Percentiles rank a stretch among this genome's conserved stretches.
phyloP scores from a whole-genome alignment of 805 yeast genomes.

The Huiozyma sinensis region DNA sequence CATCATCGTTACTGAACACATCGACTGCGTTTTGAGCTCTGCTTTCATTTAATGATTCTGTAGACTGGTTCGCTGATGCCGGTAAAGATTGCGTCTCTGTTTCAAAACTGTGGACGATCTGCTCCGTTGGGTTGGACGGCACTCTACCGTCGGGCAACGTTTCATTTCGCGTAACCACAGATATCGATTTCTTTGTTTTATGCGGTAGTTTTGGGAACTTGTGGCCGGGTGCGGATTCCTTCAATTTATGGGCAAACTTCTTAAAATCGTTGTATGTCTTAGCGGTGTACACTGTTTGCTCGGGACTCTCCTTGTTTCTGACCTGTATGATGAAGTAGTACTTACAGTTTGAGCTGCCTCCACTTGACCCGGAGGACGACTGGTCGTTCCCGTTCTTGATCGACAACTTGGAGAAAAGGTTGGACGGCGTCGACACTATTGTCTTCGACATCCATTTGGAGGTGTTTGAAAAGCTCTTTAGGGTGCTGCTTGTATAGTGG shows the following conservation, averaged over 20 bases:
- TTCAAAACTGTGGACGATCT: constrained; percentile 9
- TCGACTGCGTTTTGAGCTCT: constrained; percentile 1
- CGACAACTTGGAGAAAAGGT: constrained; percentile 22
- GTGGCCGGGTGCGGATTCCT: constrained; percentile 56
- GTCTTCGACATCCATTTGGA: constrained; percentile 25
- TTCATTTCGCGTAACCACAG: constrained; percentile 10
- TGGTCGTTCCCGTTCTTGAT: constrained; percentile 7
- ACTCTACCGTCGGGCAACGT: constrained; percentile 1
- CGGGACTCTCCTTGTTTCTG: constrained; percentile 23
- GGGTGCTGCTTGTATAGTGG: background rate
- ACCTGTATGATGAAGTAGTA: constrained; percentile 43
- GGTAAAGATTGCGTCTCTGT: constrained; percentile 3
- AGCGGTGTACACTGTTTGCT: constrained; percentile 36
- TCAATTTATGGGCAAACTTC: constrained; percentile 42
- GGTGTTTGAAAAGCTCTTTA: constrained; percentile 7
- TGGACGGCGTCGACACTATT: constrained; percentile 11
- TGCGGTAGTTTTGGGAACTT: constrained; percentile 49
- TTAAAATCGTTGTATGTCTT: constrained; percentile 63
- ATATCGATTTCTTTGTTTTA: constrained; percentile 35
- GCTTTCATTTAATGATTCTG: background rate
- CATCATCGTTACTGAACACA: constrained; percentile 2
- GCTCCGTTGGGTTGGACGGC: constrained; percentile 11
- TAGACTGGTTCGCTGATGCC: constrained; percentile 1
- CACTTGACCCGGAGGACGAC: background rate
- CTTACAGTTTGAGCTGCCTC: constrained; percentile 2